Evolutionary conservation across 2,329 filamentous ascomycete genomes (phyloP).

Genomic region (Coccinonectria pachysandricola): DNA sequence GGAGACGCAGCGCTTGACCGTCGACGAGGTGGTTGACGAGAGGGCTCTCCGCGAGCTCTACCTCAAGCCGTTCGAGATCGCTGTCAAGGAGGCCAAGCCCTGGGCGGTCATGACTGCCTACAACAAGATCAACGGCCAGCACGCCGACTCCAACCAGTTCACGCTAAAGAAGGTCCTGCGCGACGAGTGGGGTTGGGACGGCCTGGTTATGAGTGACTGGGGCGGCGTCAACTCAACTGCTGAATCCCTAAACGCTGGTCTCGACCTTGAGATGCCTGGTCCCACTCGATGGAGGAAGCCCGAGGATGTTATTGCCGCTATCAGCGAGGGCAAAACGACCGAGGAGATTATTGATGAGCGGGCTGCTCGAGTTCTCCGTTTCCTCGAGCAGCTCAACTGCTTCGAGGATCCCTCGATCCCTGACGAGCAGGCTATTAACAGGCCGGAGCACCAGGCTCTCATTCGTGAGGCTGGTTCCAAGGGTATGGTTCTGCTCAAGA

Average conservation of each 20-base stretch:
- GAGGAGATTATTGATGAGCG: conserved; percentile 21
- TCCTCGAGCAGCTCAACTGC: conserved; percentile 18
- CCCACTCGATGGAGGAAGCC: conserved; percentile 21
- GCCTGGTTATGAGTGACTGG: conserved; percentile 29
- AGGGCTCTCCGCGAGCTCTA: conserved; percentile 19
- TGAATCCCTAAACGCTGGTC: conserved; percentile 22
- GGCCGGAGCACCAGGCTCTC: conserved; percentile 21
- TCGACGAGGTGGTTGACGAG: conserved; percentile 18
- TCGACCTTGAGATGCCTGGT: conserved; percentile 29
- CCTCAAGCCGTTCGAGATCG: conserved; percentile 31
- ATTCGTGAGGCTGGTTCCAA: conserved; percentile 30
- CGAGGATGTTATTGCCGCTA: conserved; percentile 20
- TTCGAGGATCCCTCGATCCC: conserved; percentile 20
- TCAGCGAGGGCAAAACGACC: conserved; percentile 19
- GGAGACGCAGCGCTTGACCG: conserved; percentile 18
- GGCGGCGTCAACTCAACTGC: conserved; percentile 23
- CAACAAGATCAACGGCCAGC: conserved; percentile 30
- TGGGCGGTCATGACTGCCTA: conserved; percentile 27
- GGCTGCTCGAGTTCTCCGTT: conserved; percentile 20
- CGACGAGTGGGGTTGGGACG: conserved; percentile 33
- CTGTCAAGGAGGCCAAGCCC: conserved; percentile 28
- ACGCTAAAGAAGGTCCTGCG: conserved; percentile 27
- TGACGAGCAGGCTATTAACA: conserved; percentile 20
- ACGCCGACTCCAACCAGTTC: conserved; percentile 20
- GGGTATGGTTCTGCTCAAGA: conserved; percentile 54